Base-by-base conservation (phyloP, 805 yeast species). In the Cyberlindnera amylophila region DNA sequence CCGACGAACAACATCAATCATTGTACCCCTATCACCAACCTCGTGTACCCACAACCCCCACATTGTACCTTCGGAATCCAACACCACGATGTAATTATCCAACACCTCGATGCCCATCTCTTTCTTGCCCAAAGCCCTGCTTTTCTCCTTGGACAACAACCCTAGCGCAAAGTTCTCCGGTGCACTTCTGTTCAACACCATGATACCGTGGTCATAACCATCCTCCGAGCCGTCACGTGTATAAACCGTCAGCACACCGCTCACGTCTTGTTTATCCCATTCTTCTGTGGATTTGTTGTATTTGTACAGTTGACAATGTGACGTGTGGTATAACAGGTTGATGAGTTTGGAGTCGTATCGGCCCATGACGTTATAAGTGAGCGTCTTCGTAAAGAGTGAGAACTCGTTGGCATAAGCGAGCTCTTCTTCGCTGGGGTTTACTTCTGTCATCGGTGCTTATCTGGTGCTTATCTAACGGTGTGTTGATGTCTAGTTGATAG, bases 11-110 rank as follows among this genome's bases (percentile, higher is more conserved):
- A 71, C 47, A 53, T 80, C 76, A 53, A 67, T 75, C 34, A 85
- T 64, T 51, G 76, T 75, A 34, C 72, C 72, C 59, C 91, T 69
- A 54, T 84, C 90, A 9, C 72, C 76, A 34, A 74, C 80, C 42
- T 83, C 79, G 57, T 82, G 86, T 16, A 85, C 71, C 93, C 93
- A 86, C 37, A 86, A 65, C 1, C 95, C 95, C 58, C 73, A 85
- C 13, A 85, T 81, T 34, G 82, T 86, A 18, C 84, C 88, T 39
- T 75, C 65, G 38, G 81, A 65, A 54, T 79, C 81, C 58, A 80
- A 79, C 16, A 85, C 74, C 40, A 85, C 84, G 32, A 86, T 76
- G 57, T 84, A 69, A 43, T 81, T 83, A 44, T 79, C 86, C 47
- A 79, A 77, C 45, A 78, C 71, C 51, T 85, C 91, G 31, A 81